Evolutionary conservation across 1,284 basidiomycete genomes (phyloP), one percentile per base, ranked within the genome.

Genomic region (Meripilus lineatus): DNA sequence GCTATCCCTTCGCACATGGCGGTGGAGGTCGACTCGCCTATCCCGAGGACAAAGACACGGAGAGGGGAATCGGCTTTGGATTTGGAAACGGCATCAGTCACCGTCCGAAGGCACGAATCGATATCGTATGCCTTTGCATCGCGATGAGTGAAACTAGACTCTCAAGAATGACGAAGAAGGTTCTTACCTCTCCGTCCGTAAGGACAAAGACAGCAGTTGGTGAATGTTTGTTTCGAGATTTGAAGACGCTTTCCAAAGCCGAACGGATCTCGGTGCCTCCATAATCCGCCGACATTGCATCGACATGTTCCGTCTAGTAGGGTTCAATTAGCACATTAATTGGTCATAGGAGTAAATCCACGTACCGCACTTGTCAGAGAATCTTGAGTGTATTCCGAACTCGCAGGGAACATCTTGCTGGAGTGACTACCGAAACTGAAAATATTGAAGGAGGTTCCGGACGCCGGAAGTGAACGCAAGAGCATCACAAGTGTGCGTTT

Each of bases 21-120:
- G 7, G 64, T 73, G 6, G 79, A 79, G 7, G 74, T 68, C 1
- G 51, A 50, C 32, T 58, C 41, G 8, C 79, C 79, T 14, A 81
- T 77, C 0, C 78, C 79, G 1, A 81, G 65, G 4, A 69, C 67
- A 44, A 78, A 81, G 1, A 80, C 64, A 8, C 75, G 73, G 3
- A 75, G 46, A 5, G 62, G 64, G 0, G 66, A 62, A 2, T 54
- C 23, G 4, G 35, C 3, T 6, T 45, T 6, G 21, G 48, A 20
- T 32, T 38, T 28, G 6, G 30, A 21, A 6, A 52, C 50, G 6
- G 42, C 46, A 20, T 21, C 13, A 10, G 45, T 15, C n/a, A 52
- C 48, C 5, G 34, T 17, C 11, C 15, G 10, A 7, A 33, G 22
- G 11, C 45, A 20, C 11, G 23, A 30, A 30, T 42, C 24, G 30